phyloP scores from a whole-genome alignment of 176 grass and related monocot species.

The Aegilops sharonensis region DNA sequence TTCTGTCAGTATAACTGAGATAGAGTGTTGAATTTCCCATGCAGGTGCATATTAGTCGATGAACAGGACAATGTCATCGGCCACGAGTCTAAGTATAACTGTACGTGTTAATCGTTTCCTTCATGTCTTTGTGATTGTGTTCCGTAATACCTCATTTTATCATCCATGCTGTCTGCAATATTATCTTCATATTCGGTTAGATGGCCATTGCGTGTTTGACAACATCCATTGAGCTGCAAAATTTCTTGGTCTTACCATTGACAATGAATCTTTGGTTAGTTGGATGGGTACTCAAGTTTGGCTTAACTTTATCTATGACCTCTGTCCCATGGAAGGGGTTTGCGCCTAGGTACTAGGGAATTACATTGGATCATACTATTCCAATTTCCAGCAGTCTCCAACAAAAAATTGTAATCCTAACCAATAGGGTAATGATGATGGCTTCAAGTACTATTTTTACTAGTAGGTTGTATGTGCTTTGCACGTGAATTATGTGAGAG shows the following conservation, averaged over 20 bases:
- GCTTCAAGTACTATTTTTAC: no score
- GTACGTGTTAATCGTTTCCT: slow-evolving; percentile 32
- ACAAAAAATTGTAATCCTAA: neutral
- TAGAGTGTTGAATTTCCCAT: neutral
- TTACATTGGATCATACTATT: neutral
- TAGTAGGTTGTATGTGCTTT: no score
- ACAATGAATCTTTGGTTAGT: neutral
- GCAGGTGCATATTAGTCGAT: slow-evolving; percentile 94
- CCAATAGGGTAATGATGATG: neutral
- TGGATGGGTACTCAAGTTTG: neutral
- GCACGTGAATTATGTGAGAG: no score
- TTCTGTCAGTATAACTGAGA: neutral
- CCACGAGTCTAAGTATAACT: slow-evolving; percentile 90
- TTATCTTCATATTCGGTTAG: neutral
- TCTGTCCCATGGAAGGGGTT: neutral
- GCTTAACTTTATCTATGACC: neutral
- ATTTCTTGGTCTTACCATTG: neutral
- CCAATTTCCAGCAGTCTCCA: neutral
- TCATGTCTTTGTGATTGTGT: neutral
- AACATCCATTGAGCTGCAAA: neutral
- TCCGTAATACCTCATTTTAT: neutral
- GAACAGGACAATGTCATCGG: slow-evolving; percentile 79
- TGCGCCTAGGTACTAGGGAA: neutral
- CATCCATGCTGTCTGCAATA: neutral
- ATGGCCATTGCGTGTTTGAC: neutral